Evolutionary conservation across 2,329 filamentous ascomycete species (phyloP).

Genomic region (Phyllosticta citribraziliensis): DNA sequence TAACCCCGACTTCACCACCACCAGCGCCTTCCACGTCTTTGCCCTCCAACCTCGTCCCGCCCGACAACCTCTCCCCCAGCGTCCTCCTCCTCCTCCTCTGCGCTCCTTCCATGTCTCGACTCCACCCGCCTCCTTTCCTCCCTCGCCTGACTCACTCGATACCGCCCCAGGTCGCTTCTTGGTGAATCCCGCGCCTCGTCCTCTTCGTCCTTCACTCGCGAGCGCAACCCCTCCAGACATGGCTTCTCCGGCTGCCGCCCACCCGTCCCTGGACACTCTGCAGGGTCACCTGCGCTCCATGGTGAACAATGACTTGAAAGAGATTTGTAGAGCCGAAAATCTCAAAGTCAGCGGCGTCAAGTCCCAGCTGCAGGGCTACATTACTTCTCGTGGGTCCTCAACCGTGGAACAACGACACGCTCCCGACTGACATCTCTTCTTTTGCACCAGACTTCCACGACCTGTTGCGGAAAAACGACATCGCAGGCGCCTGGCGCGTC

Average conservation of each 20-base stretch:
- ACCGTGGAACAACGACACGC: background rate
- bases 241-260: conserved; percentile 18
- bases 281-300: conserved; percentile 43
- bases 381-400: conserved; percentile 60
- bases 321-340: conserved; percentile 64
- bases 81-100: background rate
- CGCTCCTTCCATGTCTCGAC: conserved; percentile 11
- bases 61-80: background rate
- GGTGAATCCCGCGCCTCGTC: background rate
- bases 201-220: background rate
- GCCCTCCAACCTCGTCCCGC: background rate
- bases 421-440: background rate
- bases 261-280: conserved; percentile 28
- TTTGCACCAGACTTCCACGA: conserved; percentile 28
- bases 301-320: conserved; percentile 59
- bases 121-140: background rate
- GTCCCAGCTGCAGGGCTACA: conserved; percentile 66
- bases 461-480: conserved; percentile 25
- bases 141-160: background rate
- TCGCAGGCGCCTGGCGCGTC: conserved; percentile 26
- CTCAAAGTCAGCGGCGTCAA: conserved; percentile 78
- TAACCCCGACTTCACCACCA: conserved; percentile 10
- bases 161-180: background rate
- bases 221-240: conserved; percentile 14
- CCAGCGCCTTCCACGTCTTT: background rate